Evolutionary conservation across 169 alveolate genomes (phyloP), one percentile per base, ranked within the genome.

Genomic region (Plasmodium cynomolgi): DNA sequence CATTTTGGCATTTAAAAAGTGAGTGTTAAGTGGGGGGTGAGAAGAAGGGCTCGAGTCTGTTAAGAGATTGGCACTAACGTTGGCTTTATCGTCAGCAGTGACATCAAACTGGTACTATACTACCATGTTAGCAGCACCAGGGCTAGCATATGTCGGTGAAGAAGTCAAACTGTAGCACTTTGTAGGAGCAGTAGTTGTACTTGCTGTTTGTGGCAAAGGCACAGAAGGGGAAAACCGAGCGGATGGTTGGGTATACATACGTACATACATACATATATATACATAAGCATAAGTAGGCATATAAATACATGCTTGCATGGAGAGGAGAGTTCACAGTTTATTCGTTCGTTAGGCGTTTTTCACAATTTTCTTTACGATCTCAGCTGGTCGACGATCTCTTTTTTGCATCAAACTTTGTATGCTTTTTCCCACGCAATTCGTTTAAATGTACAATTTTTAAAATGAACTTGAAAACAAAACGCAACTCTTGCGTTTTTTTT

Each of bases 1-100:
- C 93, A 85, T 85, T 85, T 85, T 85, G 68, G 31, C 62, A 50
- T 81, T 29, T 31, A 47, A 11, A 47, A 47, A 2, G 58, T 47
- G 17, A 13, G n/a, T 13, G 58, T 47, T 47, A 11, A 13, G 1
- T 47, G 58, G 13, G 13, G 58, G 58, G 58, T 47, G 58, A 7
- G n/a, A 47, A 47, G 58, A 47, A 47, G 58, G n/a, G 5, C 3
- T 0, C n/a, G 58, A 47, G 58, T 47, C 58, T 47, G 58, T 13
- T 47, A 47, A 47, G n/a, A 3, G 58, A 47, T 11, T 11, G 58
- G 58, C 58, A 47, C n/a, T 47, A 9, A 20, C 34, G 33, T 62
- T 62, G 11, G 9, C 44, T 3, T 37, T 6, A 37, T 3, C 44
- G 44, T 37, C 5, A 37, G 8, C n/a, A 13, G 58, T 47, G 6